These are phyloP conservation scores for Obba rivulosa DNA, from an alignment of 768 basidiomycete genomes.

Conservation along the genomic window DNA sequence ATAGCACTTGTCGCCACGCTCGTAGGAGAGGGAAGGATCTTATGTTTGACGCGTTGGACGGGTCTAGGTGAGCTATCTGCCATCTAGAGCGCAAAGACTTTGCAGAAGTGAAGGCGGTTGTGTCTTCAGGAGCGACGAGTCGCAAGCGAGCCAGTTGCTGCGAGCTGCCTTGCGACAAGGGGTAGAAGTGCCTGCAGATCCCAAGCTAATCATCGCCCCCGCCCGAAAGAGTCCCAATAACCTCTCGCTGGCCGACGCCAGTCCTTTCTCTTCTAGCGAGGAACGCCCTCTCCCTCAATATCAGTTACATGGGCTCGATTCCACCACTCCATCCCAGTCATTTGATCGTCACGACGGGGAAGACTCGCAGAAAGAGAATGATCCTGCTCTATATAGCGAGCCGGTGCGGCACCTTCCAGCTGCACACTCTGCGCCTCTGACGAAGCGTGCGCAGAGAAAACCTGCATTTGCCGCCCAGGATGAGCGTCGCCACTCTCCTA, in stretches of 20 bases:
- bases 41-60: not conserved
- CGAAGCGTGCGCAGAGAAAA: no score
- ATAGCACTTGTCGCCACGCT: no score
- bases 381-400: slow-evolving; percentile 13
- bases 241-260: not conserved
- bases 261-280: slow-evolving; percentile 5
- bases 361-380: slow-evolving; percentile 54
- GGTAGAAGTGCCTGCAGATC: slow-evolving; percentile 1
- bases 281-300: slow-evolving; percentile 38
- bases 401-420: no score
- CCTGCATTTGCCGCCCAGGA: not conserved
- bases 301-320: slow-evolving; percentile 52
- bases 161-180: not conserved
- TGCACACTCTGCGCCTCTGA: no score
- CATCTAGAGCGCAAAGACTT: not conserved
- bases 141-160: slow-evolving; percentile 19
- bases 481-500: not conserved
- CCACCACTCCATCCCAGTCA: slow-evolving; percentile 45
- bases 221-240: slow-evolving; percentile 5
- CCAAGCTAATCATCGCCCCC: slow-evolving; percentile 9
- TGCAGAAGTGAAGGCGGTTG: not conserved
- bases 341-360: slow-evolving; percentile 27
- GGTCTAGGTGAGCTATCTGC: not conserved
- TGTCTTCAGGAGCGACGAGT: slow-evolving; percentile 13
- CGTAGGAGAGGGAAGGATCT: no score